These are phyloP conservation scores for Hortiboletus flavorubellus DNA, from an alignment of 768 basidiomycete genomes.

Conservation along the genomic window DNA sequence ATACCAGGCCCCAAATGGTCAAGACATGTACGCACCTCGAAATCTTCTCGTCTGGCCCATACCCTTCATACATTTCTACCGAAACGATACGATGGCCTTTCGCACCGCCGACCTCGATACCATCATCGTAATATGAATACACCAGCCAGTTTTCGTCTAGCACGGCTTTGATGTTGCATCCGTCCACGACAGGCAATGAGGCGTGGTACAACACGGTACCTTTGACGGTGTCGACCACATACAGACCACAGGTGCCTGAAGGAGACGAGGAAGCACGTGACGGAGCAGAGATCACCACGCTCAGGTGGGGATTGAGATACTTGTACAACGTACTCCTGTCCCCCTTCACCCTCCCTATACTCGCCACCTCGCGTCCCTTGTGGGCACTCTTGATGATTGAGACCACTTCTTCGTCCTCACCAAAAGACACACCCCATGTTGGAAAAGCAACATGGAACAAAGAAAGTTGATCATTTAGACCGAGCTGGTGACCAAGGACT, in stretches of 20 bases:
- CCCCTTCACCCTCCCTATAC: conserved; percentile 79
- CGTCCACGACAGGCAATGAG: conserved; percentile 43
- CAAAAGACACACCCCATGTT: conserved; percentile 64
- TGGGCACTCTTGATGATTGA: conserved; percentile 45
- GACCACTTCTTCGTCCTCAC: conserved; percentile 54
- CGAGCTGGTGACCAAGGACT: conserved; percentile 57
- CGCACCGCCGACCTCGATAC: conserved; percentile 42
- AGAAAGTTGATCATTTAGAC: conserved; percentile 40
- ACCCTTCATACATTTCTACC: conserved; percentile 88
- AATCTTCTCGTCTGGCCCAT: conserved; percentile 60
- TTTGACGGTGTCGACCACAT: conserved; percentile 76
- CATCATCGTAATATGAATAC: conserved; percentile 77
- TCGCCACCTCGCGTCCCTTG: conserved; percentile 55
- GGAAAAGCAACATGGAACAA: conserved; percentile 50
- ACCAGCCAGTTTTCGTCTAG: conserved; percentile 93
- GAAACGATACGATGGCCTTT: conserved; percentile 75
- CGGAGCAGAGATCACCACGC: conserved; percentile 59
- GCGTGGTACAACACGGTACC: conserved; percentile 73
- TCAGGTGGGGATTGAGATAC: conserved; percentile 82
- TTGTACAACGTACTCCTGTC: conserved; percentile 91
- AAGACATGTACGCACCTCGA: conserved; percentile 54
- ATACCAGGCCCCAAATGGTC: conserved; percentile 4
- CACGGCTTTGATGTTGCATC: conserved; percentile 64
- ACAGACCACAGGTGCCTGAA: conserved; percentile 52
- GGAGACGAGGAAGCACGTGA: conserved; percentile 10